Conservation (phyloP, 2,329 filamentous ascomycete species). For the Lasiodiplodia citricola region DNA sequence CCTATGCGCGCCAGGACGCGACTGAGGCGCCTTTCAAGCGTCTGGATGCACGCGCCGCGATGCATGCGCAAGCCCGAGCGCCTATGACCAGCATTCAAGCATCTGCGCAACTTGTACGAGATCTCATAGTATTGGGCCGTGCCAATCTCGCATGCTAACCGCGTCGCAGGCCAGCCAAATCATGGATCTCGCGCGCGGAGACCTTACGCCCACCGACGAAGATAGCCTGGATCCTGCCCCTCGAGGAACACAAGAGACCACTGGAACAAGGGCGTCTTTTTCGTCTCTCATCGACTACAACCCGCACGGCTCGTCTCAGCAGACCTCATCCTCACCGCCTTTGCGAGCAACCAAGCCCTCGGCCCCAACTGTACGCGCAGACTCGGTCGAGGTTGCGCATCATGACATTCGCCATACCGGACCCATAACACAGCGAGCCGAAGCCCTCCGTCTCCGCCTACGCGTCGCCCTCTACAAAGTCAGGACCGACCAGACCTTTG, state of each 20-base stretch:
- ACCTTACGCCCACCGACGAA: conserved; percentile 40
- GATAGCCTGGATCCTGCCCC: conserved; percentile 38
- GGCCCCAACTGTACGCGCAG: conserved; percentile 14
- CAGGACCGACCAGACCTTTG: conserved; percentile 70
- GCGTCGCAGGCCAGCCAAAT: conserved; percentile 13
- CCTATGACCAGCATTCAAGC: neutral
- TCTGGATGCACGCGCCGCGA: conserved; percentile 11
- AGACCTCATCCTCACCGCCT: conserved; percentile 22
- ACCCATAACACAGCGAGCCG: conserved; percentile 58
- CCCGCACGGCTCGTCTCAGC: conserved; percentile 35
- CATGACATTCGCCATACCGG: neutral
- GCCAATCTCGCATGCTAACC: neutral
- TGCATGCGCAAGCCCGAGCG: neutral
- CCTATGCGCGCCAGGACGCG: conserved; percentile 30
- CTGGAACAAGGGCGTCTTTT: conserved; percentile 48
- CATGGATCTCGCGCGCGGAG: conserved; percentile 34
- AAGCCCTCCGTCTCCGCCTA: conserved; percentile 71
- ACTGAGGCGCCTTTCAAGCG: conserved; percentile 6
- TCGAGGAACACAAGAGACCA: conserved; percentile 35
- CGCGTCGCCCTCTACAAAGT: conserved; percentile 77
- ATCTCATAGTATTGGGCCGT: no score
- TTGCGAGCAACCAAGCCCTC: conserved; percentile 5
- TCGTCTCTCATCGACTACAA: conserved; percentile 56
- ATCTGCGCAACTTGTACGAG: conserved; percentile 13
- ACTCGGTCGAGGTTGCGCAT: neutral